Evolutionary conservation across 2,329 filamentous ascomycete genomes (phyloP), one percentile per base, ranked within the genome.

Genomic region (Hymenoscyphus salicellus): DNA sequence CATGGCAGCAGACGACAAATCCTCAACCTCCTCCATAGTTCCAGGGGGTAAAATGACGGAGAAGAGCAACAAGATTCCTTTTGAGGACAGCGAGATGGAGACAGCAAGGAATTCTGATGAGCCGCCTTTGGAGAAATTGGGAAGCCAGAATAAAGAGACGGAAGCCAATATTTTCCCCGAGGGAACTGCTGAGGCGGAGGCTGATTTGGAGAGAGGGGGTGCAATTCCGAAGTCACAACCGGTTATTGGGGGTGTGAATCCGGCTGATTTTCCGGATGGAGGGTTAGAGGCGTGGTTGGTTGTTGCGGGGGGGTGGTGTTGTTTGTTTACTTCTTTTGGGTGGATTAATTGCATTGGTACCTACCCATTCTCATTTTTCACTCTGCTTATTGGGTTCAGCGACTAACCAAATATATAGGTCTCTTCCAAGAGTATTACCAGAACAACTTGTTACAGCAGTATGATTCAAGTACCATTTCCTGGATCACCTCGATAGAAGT

Each of bases 181-280:
- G 64, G 92, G 93, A 72, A 95, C 91, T 67, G 90, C 96, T 71
- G 93, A 97, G 81, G 93, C 94, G 62, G 87, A 95, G 78, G 94
- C 95, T 72, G 95, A 99, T 78, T 97, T 98, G 79, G 79, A 81
- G 66, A 75, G 72, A 66, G 71, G 65, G 32, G 71, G 64, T 62
- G 69, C 57, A 5, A 62, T 65, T 58, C 68, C 66, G 14, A 71
- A 65, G 26, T 52, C 65, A 14, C 33, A 43, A 11, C 58, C 64
- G 32, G 60, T 58, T n/a, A 46, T 63, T 43, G 72, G 72, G 28
- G 72, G 71, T 41, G 58, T 69, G 66, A 78, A 77, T 61, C 80
- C 82, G 6, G 75, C 75, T n/a, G 82, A 84, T 67, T 86, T 86
- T 64, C 86, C 86, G 0, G 86, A 88, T 70, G 86, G 86, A 49